Evolutionary conservation across 2,329 filamentous ascomycete species (phyloP), one percentile per base, ranked within the genome.

Genomic region (Colletotrichum sp.): DNA sequence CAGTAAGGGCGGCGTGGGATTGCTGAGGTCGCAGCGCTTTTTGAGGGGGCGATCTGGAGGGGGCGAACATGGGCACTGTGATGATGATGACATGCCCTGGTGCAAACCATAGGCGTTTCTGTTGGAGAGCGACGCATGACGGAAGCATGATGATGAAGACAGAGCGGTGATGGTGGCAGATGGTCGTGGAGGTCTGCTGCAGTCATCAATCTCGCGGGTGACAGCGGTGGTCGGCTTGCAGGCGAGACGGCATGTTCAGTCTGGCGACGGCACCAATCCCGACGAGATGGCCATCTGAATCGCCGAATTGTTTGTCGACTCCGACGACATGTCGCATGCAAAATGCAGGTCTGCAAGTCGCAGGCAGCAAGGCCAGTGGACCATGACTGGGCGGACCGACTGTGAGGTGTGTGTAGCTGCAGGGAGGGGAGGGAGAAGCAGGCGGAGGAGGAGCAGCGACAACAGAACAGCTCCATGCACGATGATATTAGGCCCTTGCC

Each of bases 41-140:
- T 16, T 28, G 22, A 27, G 30, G 36, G 19, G 39, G n/a, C 44
- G 44, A 52, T 13, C n/a, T 52, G 44, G n/a, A 28, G 48, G 36
- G n/a, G 28, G 59, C 30, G 22, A 34, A 34, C 52, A 69, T 61
- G 59, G 32, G 25, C 55, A 22, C n/a, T 25, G 11, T 61, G 25
- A 32, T 30, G 60, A 68, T 63, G 73, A 75, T 75, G 72, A 72
- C 68, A 72, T 75, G 55, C 55, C 68, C 59, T 72, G 30, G 55
- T 72, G 39, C 63, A 72, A 36, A 39, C 68, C 15, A 55, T 16
- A 36, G 36, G 25, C 39, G 34, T 60, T 27, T 34, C 11, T 22
- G 27, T 22, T 60, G 72, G 48, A 25, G 48, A 32, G 65, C 61
- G 22, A 66, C 25, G 68, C 30, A 39, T 22, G 68, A 74, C 48